These are phyloP conservation scores for Gyromitra esculenta DNA, from an alignment of 2,329 filamentous ascomycete genomes.

Conservation along the genomic window DNA sequence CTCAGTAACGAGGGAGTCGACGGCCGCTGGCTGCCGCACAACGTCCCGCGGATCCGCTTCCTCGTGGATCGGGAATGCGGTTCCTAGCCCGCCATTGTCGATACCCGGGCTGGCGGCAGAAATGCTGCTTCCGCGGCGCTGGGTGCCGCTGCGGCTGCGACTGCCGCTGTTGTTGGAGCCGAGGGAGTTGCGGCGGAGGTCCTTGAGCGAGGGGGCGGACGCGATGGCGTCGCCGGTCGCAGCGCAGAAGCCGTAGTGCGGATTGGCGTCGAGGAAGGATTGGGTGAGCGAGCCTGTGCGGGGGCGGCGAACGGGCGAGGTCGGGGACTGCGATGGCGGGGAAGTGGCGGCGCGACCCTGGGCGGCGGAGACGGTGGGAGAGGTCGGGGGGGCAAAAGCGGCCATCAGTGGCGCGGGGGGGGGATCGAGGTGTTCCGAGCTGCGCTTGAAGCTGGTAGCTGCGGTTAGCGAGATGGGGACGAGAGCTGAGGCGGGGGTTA, in stretches of 20 bases:
- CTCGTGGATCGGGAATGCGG: slow-evolving; percentile 32
- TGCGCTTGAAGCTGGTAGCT: background rate
- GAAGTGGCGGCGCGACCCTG: background rate
- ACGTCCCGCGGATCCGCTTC: slow-evolving; percentile 4
- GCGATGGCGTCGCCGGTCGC: slow-evolving; percentile 52
- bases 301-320: slow-evolving; percentile 16
- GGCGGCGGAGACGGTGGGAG: slow-evolving; percentile 2
- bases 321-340: background rate
- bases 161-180: slow-evolving; percentile 14
- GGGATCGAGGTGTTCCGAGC: background rate
- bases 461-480: background rate
- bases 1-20: background rate
- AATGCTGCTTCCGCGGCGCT: slow-evolving; percentile 24
- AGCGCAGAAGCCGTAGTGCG: slow-evolving; percentile 50
- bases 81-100: background rate
- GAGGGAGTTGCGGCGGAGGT: slow-evolving; percentile 44
- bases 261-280: slow-evolving; percentile 48
- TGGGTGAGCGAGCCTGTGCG: slow-evolving; percentile 44
- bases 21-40: background rate
- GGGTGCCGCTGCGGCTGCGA: background rate
- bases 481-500: background rate
- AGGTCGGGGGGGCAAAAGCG: slow-evolving; percentile 1
- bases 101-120: slow-evolving; percentile 13
- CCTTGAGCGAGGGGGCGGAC: slow-evolving; percentile 37
- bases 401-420: background rate